phyloP scores from a whole-genome alignment of 1,139 yeast genomes.

The Lodderomyces metapsilosis region DNA sequence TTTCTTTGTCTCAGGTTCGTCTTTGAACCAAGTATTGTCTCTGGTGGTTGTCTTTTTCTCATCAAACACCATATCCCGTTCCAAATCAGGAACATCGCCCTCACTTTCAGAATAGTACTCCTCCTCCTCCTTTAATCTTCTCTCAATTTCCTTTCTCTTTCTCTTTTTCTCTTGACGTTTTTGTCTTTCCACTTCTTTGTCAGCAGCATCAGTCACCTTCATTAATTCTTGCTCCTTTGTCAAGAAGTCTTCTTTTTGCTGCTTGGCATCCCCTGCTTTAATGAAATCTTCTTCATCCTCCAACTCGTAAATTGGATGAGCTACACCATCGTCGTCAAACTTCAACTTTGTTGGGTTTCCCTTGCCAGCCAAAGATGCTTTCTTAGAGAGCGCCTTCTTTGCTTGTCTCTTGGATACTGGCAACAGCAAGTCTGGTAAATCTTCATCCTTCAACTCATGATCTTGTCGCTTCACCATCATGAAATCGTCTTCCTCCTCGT shows the following conservation, averaged over 20 bases:
- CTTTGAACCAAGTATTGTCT: slow-evolving; percentile 54
- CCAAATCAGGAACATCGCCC: slow-evolving; percentile 36
- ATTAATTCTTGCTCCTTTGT: slow-evolving; percentile 63
- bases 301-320: slow-evolving; percentile 88
- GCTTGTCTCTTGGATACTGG: slow-evolving; percentile 86
- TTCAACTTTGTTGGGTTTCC: slow-evolving; percentile 76
- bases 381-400: slow-evolving; percentile 85
- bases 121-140: slow-evolving; percentile 43
- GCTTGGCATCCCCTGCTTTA: slow-evolving; percentile 69
- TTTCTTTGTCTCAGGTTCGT: slow-evolving; percentile 24
- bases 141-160: slow-evolving; percentile 77
- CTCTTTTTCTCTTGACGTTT: slow-evolving; percentile 89
- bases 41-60: slow-evolving; percentile 38
- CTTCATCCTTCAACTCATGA: slow-evolving; percentile 65
- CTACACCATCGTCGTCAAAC: slow-evolving; percentile 91
- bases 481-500: slow-evolving; percentile 55
- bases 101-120: slow-evolving; percentile 33
- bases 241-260: slow-evolving; percentile 68
- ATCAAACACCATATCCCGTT: slow-evolving; percentile 45
- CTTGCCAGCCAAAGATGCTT: slow-evolving; percentile 61
- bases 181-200: slow-evolving; percentile 76
- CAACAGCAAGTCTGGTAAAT: slow-evolving; percentile 54
- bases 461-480: slow-evolving; percentile 76
- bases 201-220: slow-evolving; percentile 71
- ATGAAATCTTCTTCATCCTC: slow-evolving; percentile 87